Conservation (phyloP, 768 basidiomycete genomes). For the Phaffia australis region DNA sequence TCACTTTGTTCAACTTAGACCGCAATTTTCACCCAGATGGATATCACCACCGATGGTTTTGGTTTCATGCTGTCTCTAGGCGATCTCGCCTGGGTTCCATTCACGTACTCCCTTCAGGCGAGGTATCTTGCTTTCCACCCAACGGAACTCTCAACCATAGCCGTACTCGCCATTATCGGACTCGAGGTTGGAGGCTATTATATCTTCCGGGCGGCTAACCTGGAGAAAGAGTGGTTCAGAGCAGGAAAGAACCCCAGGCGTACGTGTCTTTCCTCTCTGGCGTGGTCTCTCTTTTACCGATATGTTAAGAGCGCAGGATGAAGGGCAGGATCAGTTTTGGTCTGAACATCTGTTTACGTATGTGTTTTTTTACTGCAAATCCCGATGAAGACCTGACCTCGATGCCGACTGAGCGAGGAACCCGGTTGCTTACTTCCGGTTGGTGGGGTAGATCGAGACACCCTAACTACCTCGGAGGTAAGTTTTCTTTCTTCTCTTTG, state of each 20-base stretch:
- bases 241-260: constrained; percentile 91
- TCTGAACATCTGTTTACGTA: background rate
- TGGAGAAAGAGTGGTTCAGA: constrained; percentile 91
- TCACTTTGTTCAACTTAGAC: constrained; percentile 44
- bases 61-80: constrained; percentile 97
- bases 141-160: constrained; percentile 58
- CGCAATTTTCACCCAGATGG: constrained; percentile 87
- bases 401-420: constrained; percentile 71
- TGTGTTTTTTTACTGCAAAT: background rate
- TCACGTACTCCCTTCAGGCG: constrained; percentile 85
- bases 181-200: constrained; percentile 68
- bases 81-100: constrained; percentile 87
- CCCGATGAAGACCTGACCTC: constrained; percentile 54
- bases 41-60: constrained; percentile 93
- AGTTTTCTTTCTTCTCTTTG: background rate
- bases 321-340: background rate
- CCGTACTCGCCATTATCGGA: constrained; percentile 50
- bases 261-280: constrained; percentile 37
- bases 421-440: constrained; percentile 82
- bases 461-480: constrained; percentile 41
- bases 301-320: background rate
- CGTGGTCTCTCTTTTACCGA: background rate
- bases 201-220: constrained; percentile 79
- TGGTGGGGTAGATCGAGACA: constrained; percentile 96
- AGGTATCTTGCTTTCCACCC: constrained; percentile 87